phyloP scores from a whole-genome alignment of 225 moss, liverwort and hornwort species.

The Neckera pumila region DNA sequence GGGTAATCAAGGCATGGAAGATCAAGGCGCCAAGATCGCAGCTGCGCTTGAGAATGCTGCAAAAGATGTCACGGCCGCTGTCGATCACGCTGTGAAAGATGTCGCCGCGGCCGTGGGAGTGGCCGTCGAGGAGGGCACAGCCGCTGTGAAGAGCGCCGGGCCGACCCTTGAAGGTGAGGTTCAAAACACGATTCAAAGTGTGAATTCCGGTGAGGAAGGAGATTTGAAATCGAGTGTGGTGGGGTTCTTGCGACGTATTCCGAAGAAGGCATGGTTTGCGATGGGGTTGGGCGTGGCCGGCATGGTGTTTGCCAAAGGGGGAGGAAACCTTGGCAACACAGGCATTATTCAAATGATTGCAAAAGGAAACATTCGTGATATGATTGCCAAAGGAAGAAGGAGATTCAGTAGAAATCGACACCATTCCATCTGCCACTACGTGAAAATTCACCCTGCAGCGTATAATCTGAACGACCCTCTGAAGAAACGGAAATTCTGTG shows the following conservation, averaged over 20 bases:
- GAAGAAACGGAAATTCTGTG: conserved; percentile 12
- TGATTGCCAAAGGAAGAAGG: conserved; percentile 8
- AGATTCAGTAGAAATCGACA: conserved; percentile 2
- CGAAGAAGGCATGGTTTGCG: conserved; percentile 11
- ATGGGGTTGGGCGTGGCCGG: conserved; percentile 14
- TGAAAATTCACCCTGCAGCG: background rate
- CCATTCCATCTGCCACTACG: conserved; percentile 2
- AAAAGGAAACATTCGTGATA: background rate
- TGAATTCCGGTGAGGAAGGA: background rate
- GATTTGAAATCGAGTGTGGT: background rate
- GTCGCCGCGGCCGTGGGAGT: background rate
- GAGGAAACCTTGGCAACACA: background rate
- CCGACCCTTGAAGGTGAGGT: background rate
- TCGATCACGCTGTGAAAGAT: background rate
- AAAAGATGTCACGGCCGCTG: background rate
- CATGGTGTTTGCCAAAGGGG: background rate
- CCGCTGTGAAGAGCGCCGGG: background rate
- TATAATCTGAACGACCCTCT: background rate
- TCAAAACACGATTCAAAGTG: background rate
- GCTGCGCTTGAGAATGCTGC: background rate
- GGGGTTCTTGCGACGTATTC: conserved; percentile 6
- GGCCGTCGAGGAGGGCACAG: background rate
- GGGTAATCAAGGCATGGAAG: conserved; percentile 1
- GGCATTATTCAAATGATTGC: background rate
- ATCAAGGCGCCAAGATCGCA: background rate